These are phyloP conservation scores for Daldinia sp. DNA, from an alignment of 2,329 filamentous ascomycete genomes.

Conservation along the genomic window DNA sequence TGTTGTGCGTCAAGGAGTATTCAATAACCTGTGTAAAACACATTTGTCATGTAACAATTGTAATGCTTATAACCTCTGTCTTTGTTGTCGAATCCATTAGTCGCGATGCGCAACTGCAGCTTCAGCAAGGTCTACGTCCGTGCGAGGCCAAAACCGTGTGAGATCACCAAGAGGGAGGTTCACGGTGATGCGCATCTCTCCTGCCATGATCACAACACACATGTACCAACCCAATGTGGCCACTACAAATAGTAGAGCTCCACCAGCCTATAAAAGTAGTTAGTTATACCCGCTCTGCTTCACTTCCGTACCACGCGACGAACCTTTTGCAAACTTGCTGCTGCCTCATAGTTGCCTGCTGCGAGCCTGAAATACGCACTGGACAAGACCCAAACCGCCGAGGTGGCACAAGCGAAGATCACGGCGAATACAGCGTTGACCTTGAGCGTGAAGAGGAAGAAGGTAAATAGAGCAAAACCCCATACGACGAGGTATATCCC, in stretches of 20 bases:
- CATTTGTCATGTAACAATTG: not conserved
- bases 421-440: slow-evolving; percentile 63
- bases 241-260: slow-evolving; percentile 59
- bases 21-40: not conserved
- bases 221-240: slow-evolving; percentile 65
- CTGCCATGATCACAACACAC: slow-evolving; percentile 65
- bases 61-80: not conserved
- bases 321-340: slow-evolving; percentile 60
- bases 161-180: slow-evolving; percentile 64
- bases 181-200: slow-evolving; percentile 64
- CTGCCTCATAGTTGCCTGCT: slow-evolving; percentile 57
- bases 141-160: slow-evolving; percentile 61
- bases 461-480: slow-evolving; percentile 65
- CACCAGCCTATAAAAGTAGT: slow-evolving; percentile 50
- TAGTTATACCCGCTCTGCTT: not conserved
- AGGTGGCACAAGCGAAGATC: slow-evolving; percentile 62
- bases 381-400: slow-evolving; percentile 59
- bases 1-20: not conserved
- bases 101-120: slow-evolving; percentile 37
- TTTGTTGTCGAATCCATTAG: slow-evolving; percentile 6
- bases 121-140: slow-evolving; percentile 50
- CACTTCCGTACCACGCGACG: slow-evolving; percentile 14
- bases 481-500: slow-evolving; percentile 64
- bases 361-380: slow-evolving; percentile 63
- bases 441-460: slow-evolving; percentile 63